Evolutionary conservation across 2,329 filamentous ascomycete genomes (phyloP), one percentile per base, ranked within the genome.

Genomic region (Claviceps digitariae): DNA sequence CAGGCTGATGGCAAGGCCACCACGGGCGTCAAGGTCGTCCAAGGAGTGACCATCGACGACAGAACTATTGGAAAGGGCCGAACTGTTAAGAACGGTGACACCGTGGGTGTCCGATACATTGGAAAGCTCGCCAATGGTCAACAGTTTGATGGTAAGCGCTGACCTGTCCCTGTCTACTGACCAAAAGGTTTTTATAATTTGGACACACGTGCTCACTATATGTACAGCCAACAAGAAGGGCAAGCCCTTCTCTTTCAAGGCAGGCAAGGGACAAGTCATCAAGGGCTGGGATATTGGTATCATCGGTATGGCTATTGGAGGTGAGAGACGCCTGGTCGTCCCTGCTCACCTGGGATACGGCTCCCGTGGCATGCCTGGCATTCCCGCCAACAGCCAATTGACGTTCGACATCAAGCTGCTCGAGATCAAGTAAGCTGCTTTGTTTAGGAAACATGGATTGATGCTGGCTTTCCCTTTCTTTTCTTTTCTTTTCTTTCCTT

Each of bases 261-360:
- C 94, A 57, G 94, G 93, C 62, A 82, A 84, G 67, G 90, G 90
- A 57, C 88, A 97, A 71, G 94, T 98, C 64, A 98, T 98, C 77
- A 93, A 95, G 80, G 93, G 93, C 61, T 97, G 93, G 94, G 94
- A 98, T 69, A 81, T 97, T 59, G 93, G 93, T 72, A 76, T 98
- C 62, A 78, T 80, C 61, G 94, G 94, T 72, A 96, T 98, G 89
- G 77, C 84, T 61, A 84, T 90, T 61, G 93, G 93, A 65, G 90
- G 89, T 64, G 94, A 98, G 79, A 88, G 93, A 64, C 85, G 93
- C 61, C 78, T 98, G 64, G 90, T 83, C 58, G 90, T 98, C 64
- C 94, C 94, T 48, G 77, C 93, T 48, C 75, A 85, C 63, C 82
- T 91, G 55, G 94, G 86, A 63, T 98, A 98, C 70, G 93, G 94